These are phyloP conservation scores for Hirschioporus abietinus DNA, from an alignment of 768 basidiomycete genomes.

Conservation along the genomic window DNA sequence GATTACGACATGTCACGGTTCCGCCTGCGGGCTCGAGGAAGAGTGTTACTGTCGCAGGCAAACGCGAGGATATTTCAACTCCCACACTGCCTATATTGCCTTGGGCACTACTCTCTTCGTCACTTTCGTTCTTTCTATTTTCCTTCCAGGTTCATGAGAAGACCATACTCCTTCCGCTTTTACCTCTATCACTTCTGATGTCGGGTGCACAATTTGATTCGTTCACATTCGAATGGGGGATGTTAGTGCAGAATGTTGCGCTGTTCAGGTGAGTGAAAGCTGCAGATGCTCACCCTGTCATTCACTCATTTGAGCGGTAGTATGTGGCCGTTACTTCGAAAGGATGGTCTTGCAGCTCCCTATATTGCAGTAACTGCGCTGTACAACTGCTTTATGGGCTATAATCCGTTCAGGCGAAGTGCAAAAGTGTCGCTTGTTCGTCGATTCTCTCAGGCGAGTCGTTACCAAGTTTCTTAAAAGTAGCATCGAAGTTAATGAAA, in stretches of 20 bases:
- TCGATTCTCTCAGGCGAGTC: conserved; percentile 26
- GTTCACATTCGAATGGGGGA: conserved; percentile 57
- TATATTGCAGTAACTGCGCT: conserved; percentile 62
- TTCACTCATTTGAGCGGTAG: conserved; percentile 33
- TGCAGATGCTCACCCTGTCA: conserved; percentile 3
- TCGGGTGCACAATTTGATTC: conserved; percentile 33
- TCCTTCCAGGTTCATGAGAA: conserved; percentile 98
- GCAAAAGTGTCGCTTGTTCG: conserved; percentile 40
- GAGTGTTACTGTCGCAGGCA: neutral
- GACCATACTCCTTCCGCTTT: conserved; percentile 77
- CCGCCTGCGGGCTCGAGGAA: conserved; percentile 5
- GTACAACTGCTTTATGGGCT: conserved; percentile 83
- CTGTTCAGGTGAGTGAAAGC: conserved; percentile 68
- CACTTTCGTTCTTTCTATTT: conserved; percentile 93
- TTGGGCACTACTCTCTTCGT: conserved; percentile 72
- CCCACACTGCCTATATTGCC: conserved; percentile 68
- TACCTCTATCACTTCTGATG: conserved; percentile 79
- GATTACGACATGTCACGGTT: conserved; percentile 17
- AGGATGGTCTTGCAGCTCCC: conserved; percentile 71
- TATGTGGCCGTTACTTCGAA: conserved; percentile 87
- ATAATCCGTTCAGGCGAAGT: conserved; percentile 53
- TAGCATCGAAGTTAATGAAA: conserved; percentile 1
- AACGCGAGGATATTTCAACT: conserved; percentile 26
- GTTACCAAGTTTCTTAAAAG: neutral
- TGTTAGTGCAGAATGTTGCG: conserved; percentile 75